These are phyloP conservation scores for Cryptococcus sp. DNA, from an alignment of 1,284 basidiomycete genomes.

Conservation along the genomic window DNA sequence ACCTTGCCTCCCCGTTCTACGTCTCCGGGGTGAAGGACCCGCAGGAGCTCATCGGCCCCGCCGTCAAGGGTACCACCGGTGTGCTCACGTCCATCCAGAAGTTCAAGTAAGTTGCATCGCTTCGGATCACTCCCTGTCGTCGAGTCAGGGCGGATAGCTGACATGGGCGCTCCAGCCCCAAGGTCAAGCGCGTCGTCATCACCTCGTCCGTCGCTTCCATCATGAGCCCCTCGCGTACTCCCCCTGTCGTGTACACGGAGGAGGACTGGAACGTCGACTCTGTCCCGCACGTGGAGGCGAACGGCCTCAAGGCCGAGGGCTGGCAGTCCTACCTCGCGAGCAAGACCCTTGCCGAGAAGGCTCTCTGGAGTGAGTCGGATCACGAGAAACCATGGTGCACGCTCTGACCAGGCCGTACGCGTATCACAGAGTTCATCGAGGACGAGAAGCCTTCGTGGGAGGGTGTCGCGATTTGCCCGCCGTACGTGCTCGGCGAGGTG, in stretches of 20 bases:
- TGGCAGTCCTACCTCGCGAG: slow-evolving; percentile 25
- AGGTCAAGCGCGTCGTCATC: slow-evolving; percentile 64
- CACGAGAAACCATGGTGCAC: background rate
- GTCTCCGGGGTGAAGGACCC: slow-evolving; percentile 38
- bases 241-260: slow-evolving; percentile 33
- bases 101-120: slow-evolving; percentile 51
- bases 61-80: slow-evolving; percentile 61
- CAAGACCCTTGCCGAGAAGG: slow-evolving; percentile 67
- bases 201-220: slow-evolving; percentile 62
- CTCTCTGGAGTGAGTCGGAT: slow-evolving; percentile 45
- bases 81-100: slow-evolving; percentile 59
- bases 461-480: slow-evolving; percentile 58
- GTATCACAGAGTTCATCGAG: slow-evolving; percentile 57
- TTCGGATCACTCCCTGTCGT: background rate
- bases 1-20: slow-evolving; percentile 37
- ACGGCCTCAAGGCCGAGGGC: slow-evolving; percentile 60
- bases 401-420: background rate
- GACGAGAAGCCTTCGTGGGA: slow-evolving; percentile 60
- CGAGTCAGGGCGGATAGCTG: background rate
- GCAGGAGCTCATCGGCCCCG: slow-evolving; percentile 60
- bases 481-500: slow-evolving; percentile 53
- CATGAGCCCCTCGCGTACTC: slow-evolving; percentile 26
- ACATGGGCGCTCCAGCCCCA: slow-evolving; percentile 31
- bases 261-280: slow-evolving; percentile 64
- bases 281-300: slow-evolving; percentile 55